Percentiles rank a stretch among this genome's conserved stretches.
phyloP scores from a whole-genome alignment of 1,284 basidiomycete genomes.

The Apiotrichum mycotoxinovorans region DNA sequence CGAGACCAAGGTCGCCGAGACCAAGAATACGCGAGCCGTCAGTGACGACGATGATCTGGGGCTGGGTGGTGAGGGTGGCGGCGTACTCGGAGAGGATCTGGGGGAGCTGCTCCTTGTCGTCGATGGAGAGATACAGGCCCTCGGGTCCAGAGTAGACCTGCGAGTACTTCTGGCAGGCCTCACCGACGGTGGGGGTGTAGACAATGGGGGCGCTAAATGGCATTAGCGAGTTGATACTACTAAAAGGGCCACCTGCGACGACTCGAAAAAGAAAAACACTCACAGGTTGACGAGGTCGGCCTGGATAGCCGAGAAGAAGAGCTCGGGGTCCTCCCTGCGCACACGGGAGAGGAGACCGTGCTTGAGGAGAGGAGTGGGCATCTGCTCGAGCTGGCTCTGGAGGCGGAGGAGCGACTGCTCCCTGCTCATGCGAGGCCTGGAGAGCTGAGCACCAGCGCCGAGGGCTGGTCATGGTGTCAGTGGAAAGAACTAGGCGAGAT shows the following conservation, averaged over 20 bases:
- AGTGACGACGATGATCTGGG: conserved; percentile 78
- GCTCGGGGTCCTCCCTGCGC: conserved; percentile 38
- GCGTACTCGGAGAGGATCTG: conserved; percentile 46
- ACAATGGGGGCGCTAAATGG: conserved; percentile 66
- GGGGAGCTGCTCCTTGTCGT: conserved; percentile 61
- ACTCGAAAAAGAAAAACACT: too few species aligned
- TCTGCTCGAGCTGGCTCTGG: conserved; percentile 35
- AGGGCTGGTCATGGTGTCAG: conserved; percentile 6
- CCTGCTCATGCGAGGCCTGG: conserved; percentile 11
- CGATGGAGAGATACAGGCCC: conserved; percentile 68
- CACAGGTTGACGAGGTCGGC: conserved; percentile 43
- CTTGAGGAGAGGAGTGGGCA: conserved; percentile 42
- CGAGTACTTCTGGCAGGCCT: conserved; percentile 80
- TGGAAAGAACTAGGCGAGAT: not conserved
- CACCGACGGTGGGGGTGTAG: conserved; percentile 89
- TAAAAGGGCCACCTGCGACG: too few species aligned
- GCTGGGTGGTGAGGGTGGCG: conserved; percentile 61
- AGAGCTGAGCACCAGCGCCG: conserved; percentile 6
- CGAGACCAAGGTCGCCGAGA: conserved; percentile 73
- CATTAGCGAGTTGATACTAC: not conserved
- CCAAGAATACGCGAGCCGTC: conserved; percentile 93
- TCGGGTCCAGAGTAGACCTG: conserved; percentile 78
- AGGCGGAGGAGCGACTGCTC: conserved; percentile 44
- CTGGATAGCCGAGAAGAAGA: conserved; percentile 43
- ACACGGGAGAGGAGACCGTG: conserved; percentile 42